Evolutionary conservation across 169 alveolate genomes (phyloP), one percentile per base, ranked within the genome.

Genomic region (Cyclospora cayetanensis): DNA sequence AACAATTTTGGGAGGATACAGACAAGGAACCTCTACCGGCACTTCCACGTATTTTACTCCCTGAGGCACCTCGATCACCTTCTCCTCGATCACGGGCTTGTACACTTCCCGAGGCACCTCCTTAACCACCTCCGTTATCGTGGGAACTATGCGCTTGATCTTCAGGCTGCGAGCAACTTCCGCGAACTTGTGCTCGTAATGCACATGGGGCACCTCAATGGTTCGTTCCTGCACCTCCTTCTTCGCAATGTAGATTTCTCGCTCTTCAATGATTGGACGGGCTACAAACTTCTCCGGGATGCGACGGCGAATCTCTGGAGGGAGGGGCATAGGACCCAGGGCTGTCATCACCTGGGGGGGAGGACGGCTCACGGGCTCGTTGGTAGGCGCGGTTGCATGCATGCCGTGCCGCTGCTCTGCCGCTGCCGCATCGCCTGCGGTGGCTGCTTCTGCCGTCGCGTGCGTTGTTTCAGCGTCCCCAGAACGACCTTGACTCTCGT

Each of bases 301-400:
- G 72, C 95, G 95, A 70, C 94, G 90, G 87, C 96, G 93, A 55
- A 96, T 94, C 90, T 96, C 96, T 55, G 95, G 95, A 15, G 97
- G 97, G 1, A 96, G 93, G 42, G 97, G 97, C 52, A 96, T 94
- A 20, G 97, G 97, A 0, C 97, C 97, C 52, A 96, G 90, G 25
- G 97, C 96, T n/a, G 97, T 96, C 97, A 96, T 96, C 15, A 96
- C 97, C 76, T 95, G 94, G 50, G 97, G 97, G 39, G 96, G 96
- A 39, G 92, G 93, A 12, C 93, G 65, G 37, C 91, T 92, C 12
- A 55, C 89, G 39, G 93, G 91, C 43, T 25, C 42, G 72, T 25
- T 34, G 79, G 39, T 27, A 46, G 20, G n/a, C n/a, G 70, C 70
- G 18, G 35, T 55, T 70, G 60, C 83, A 70, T 18, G 83, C 22